Percentiles rank a stretch among this genome's conserved stretches.
Evolutionary conservation across 2,329 filamentous ascomycete genomes (phyloP).

Genomic region (Aspergillus nomiae): DNA sequence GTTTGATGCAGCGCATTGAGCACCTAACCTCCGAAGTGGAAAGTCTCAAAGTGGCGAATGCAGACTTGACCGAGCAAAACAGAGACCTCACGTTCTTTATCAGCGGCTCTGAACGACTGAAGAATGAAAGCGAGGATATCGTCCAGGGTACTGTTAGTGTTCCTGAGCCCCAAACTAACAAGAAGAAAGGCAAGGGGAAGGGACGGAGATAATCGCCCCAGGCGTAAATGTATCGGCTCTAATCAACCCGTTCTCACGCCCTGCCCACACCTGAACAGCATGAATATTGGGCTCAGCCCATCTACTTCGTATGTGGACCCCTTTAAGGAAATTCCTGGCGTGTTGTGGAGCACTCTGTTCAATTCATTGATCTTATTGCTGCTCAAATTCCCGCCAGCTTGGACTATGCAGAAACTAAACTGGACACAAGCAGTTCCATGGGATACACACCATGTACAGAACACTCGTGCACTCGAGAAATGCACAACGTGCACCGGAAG

Average conservation of each 20-base stretch:
- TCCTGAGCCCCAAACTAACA: slow-evolving; percentile 52
- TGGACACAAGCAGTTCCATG: not conserved
- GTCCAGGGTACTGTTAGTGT: slow-evolving; percentile 72
- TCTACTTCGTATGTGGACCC: not conserved
- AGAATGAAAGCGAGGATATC: slow-evolving; percentile 70
- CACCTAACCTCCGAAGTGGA: slow-evolving; percentile 63
- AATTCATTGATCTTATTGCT: not conserved
- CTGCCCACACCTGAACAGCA: not conserved
- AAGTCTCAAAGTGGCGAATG: slow-evolving; percentile 61
- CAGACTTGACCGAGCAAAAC: slow-evolving; percentile 81
- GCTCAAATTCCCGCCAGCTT: not conserved
- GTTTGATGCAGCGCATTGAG: slow-evolving; percentile 75
- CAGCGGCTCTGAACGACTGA: slow-evolving; percentile 77
- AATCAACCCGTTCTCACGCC: not conserved
- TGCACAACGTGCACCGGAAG: not conserved
- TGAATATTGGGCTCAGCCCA: not conserved
- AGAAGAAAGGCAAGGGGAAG: slow-evolving; percentile 46
- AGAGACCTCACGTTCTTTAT: slow-evolving; percentile 87
- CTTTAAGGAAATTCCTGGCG: not conserved
- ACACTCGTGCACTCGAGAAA: not conserved
- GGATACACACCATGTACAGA: not conserved
- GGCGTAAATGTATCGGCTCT: not conserved
- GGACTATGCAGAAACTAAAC: not conserved
- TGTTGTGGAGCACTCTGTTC: not conserved
- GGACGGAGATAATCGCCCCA: not conserved